Percentiles rank a stretch among this genome's conserved stretches.
Evolutionary conservation across 345 rosid species (phyloP).

Genomic region (Jatropha curcas): DNA sequence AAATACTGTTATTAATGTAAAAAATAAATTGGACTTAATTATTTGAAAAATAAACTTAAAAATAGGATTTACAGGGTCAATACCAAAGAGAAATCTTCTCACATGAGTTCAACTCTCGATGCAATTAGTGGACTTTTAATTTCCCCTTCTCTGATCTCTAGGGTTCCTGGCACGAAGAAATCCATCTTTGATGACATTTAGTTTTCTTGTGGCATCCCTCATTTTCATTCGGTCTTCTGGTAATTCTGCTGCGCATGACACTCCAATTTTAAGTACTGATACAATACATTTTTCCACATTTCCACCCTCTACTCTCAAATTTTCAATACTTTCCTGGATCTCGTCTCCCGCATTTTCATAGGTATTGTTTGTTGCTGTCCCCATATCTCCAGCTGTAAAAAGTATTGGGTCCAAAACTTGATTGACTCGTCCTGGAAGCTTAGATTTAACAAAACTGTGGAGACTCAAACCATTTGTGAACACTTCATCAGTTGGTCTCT

Average conservation of each 20-base stretch:
- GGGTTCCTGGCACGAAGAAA: background rate
- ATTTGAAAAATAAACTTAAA: no score
- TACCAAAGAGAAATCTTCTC: no score
- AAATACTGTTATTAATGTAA: no score
- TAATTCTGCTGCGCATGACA: background rate
- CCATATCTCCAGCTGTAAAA: background rate
- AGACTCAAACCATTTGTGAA: background rate
- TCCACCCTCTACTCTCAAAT: background rate
- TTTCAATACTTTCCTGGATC: background rate
- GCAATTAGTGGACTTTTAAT: no score
- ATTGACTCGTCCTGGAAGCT: background rate
- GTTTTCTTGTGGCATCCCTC: background rate
- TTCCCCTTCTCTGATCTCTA: no score
- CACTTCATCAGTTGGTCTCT: background rate
- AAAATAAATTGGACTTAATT: no score
- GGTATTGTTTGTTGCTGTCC: background rate
- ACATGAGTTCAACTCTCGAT: no score
- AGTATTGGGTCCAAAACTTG: background rate
- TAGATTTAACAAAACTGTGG: background rate
- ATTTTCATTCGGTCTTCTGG: background rate
- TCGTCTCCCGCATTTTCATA: background rate
- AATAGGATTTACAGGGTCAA: no score
- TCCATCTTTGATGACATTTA: background rate
- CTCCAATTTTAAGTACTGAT: background rate
- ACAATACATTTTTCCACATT: background rate